Base-by-base conservation (phyloP, 257 asterid species). In the Penstemon eatonii region DNA sequence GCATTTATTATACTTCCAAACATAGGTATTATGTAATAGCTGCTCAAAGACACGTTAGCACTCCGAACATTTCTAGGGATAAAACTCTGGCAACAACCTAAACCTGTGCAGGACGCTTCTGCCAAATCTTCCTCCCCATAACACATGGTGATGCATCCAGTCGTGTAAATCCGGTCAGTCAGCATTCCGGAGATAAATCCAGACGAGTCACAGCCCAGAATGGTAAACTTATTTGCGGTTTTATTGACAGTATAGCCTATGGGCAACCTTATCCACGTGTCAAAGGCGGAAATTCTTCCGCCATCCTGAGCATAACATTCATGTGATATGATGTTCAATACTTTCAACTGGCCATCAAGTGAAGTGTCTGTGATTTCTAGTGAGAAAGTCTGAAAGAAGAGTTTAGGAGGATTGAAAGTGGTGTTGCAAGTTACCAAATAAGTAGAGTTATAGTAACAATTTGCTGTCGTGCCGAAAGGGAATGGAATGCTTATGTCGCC, bases 61-160 rank as follows among this genome's bases (percentile, higher is more conserved):
- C 0, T 7, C 56, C 4, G 5, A 1, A 47, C 67, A 1, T 74
- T 46, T 4, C 40, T 43, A 1, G 82, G 82, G 5, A 82, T 64
- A 0, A 76, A 25, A 3, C 76, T 50, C 19, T 70, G 8, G 69
- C 80, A 79, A 40, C 75, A 79, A 1, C 78, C 77, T 0, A 65
- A 8, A 0, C 73, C 75, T 1, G 45, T 33, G 18, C 83, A 79
- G 7, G 69, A 43, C 13, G 36, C 68, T 4, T 53, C 49, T 2
- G 3, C 10, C 15, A 68, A 12, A 55, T 55, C 78, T 1, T 6
- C 62, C 33, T 8, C 7, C 3, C 40, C 6, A 2, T 13, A 0
- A 37, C 83, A 81, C 2, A 3, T n/a, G 11, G 79, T 18, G 5
- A 11, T 43, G 51, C 84, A 80, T 9, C 84, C 79, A 1, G 76